Percentiles rank a stretch among this genome's conserved stretches.
Evolutionary conservation across 2,329 filamentous ascomycete genomes (phyloP).

Genomic region (Thermochaetoides dissita): DNA sequence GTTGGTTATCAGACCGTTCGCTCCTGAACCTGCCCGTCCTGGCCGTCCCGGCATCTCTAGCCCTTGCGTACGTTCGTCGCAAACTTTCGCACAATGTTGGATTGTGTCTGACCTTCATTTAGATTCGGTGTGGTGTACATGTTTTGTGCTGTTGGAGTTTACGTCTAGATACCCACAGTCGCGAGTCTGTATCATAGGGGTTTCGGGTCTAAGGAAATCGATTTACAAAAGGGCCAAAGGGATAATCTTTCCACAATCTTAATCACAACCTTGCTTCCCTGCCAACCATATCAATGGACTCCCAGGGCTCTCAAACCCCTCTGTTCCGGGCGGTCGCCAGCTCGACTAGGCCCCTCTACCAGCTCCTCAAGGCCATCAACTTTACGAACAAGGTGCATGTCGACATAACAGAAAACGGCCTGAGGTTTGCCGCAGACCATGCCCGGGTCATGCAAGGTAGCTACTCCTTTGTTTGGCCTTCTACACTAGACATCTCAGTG

Average conservation of each 20-base stretch:
- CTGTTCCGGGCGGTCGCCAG: slow-evolving; percentile 65
- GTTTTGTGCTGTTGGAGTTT: slow-evolving; percentile 97
- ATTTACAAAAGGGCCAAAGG: slow-evolving; percentile 2
- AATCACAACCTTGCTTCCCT: not conserved
- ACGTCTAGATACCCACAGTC: slow-evolving; percentile 57
- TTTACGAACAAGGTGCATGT: slow-evolving; percentile 45
- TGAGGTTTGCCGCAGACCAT: slow-evolving; percentile 81
- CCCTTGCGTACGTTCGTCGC: slow-evolving; percentile 60
- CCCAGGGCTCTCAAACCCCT: slow-evolving; percentile 22
- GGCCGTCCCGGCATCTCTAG: slow-evolving; percentile 74
- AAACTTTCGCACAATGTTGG: slow-evolving; percentile 3
- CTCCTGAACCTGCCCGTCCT: slow-evolving; percentile 61
- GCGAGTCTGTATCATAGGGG: slow-evolving; percentile 25
- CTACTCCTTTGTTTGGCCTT: slow-evolving; percentile 8
- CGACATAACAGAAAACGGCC: slow-evolving; percentile 70
- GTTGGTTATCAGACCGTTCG: slow-evolving; percentile 53
- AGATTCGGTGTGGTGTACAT: slow-evolving; percentile 94
- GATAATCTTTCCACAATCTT: not conserved
- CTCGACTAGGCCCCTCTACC: slow-evolving; percentile 62
- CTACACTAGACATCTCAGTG: slow-evolving; percentile 10
- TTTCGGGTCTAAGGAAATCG: slow-evolving; percentile 13
- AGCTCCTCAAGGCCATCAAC: slow-evolving; percentile 43
- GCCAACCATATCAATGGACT: slow-evolving; percentile 6
- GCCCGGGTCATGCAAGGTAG: slow-evolving; percentile 81
- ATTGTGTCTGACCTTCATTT: slow-evolving; percentile 8